A percentile compares a stretch with the other conserved stretches of the same genome.
phyloP scores from a whole-genome alignment of 208 protist species.

The Leptomonas pyrrhocoris region DNA sequence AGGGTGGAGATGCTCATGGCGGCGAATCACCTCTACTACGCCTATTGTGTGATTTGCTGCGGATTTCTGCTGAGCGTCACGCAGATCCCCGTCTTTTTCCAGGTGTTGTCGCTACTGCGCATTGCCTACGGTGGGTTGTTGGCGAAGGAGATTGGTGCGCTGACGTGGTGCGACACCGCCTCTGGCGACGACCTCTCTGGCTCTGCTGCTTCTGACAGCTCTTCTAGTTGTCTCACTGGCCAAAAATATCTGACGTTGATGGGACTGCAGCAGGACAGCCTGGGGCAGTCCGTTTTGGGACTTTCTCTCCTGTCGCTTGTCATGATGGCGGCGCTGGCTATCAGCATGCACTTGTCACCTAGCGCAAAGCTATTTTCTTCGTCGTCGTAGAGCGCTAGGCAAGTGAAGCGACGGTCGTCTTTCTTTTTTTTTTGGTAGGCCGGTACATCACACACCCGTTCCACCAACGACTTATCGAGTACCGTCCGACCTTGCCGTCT shows the following conservation, averaged over 20 bases:
- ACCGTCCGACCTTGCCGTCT: background rate
- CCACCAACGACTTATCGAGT: too few species aligned
- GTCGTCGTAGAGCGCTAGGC: background rate
- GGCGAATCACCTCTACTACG: constrained; percentile 44
- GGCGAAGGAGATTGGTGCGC: constrained; percentile 27
- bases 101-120: constrained; percentile 44
- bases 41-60: constrained; percentile 55
- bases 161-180: constrained; percentile 29
- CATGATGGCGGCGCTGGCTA: constrained; percentile 16
- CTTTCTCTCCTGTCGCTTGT: constrained; percentile 13
- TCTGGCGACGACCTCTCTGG: background rate
- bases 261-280: constrained; percentile 27
- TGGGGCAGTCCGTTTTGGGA: constrained; percentile 4
- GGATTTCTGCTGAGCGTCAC: constrained; percentile 54
- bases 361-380: background rate
- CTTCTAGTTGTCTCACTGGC: constrained; percentile 14
- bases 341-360: constrained; percentile 29
- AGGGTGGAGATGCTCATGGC: constrained; percentile 23
- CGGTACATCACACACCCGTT: too few species aligned
- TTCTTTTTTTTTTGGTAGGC: too few species aligned
- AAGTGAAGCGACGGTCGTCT: too few species aligned
- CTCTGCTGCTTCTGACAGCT: background rate
- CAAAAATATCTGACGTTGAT: constrained; percentile 15
- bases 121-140: constrained; percentile 54
- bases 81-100: constrained; percentile 35